Conservation (phyloP, 176 grass and related monocot species). For the Aegilops tauschii region DNA sequence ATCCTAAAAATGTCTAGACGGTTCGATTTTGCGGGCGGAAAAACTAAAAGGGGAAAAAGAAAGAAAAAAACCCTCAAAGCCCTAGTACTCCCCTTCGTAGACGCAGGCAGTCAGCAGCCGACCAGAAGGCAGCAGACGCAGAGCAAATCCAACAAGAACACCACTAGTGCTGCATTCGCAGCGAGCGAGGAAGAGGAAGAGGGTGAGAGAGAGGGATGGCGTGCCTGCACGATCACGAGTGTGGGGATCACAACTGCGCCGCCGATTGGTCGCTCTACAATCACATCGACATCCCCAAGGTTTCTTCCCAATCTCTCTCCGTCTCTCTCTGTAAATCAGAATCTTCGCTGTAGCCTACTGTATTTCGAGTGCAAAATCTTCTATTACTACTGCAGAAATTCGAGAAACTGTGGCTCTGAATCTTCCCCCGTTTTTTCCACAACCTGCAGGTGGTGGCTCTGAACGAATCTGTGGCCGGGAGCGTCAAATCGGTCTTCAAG, state of each 20-base stretch:
- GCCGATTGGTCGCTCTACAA: slow-evolving; percentile 95
- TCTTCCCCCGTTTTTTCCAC: not conserved
- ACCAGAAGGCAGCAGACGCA: not conserved
- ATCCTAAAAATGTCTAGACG: too few species aligned
- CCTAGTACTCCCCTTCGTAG: not conserved
- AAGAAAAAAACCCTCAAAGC: not conserved
- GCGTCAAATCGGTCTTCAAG: slow-evolving; percentile 90
- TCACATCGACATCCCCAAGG: slow-evolving; percentile 91
- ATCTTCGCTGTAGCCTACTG: not conserved
- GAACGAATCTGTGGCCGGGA: slow-evolving; percentile 85
- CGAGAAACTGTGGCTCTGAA: not conserved
- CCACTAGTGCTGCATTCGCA: not conserved
- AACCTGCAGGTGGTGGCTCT: slow-evolving; percentile 63
- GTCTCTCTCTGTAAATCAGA: not conserved
- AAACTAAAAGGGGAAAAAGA: too few species aligned
- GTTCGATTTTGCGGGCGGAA: too few species aligned
- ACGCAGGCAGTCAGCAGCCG: not conserved
- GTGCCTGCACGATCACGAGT: slow-evolving; percentile 92
- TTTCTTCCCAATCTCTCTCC: not conserved
- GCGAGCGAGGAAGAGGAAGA: not conserved
- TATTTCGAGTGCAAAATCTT: not conserved
- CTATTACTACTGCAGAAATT: not conserved
- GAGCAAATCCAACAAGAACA: slow-evolving; percentile 14
- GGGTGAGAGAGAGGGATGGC: slow-evolving; percentile 46
- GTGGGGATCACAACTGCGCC: slow-evolving; percentile 97